Evolutionary conservation across 2,329 filamentous ascomycete genomes (phyloP), one percentile per base, ranked within the genome.

Genomic region (Allantophomopsis lycopodina): DNA sequence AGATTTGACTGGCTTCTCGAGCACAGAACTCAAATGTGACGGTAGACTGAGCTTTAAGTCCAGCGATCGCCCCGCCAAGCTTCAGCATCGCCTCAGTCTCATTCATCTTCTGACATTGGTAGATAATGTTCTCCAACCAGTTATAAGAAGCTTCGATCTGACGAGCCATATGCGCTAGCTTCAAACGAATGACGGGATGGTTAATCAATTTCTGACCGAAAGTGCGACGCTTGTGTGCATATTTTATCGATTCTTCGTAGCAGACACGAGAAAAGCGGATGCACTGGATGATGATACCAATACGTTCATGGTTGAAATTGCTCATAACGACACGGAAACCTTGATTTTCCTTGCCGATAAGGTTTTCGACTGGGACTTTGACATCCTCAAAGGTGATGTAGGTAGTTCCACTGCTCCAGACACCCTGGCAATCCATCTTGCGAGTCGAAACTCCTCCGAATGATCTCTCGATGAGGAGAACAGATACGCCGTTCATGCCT

Each of bases 301-400:
- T 88, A 46, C 91, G 85, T 68, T 98, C 91, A 71, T 96, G 91
- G 74, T 96, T 96, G 71, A 95, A 95, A 73, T 95, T 95, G 59
- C 86, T 95, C 89, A 96, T 96, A 70, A 98, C 89, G 57, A 94
- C 87, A 65, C 88, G 85, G 76, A 98, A 98, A 32, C 91, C 91
- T 60, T 94, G 82, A 71, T 98, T 94, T 68, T 94, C 81, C 70
- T 95, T 96, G 64, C 91, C 91, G 44, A 98, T 79, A 52, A 98
- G 63, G 68, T 98, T 96, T 73, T 94, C 89, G n/a, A 96, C 91
- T 2, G 91, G 91, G 0, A 98, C 91, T 70, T 96, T 96, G 63
- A 96, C 91, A 58, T 98, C 91, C 62, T 98, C 91, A 50, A 96
- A 96, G 34, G 89, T 95, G 58, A 98, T 80, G 63, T 96, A 98